These are phyloP conservation scores for Moesziomyces globuligerus DNA, from an alignment of 1,284 basidiomycete species.

Conservation along the genomic window DNA sequence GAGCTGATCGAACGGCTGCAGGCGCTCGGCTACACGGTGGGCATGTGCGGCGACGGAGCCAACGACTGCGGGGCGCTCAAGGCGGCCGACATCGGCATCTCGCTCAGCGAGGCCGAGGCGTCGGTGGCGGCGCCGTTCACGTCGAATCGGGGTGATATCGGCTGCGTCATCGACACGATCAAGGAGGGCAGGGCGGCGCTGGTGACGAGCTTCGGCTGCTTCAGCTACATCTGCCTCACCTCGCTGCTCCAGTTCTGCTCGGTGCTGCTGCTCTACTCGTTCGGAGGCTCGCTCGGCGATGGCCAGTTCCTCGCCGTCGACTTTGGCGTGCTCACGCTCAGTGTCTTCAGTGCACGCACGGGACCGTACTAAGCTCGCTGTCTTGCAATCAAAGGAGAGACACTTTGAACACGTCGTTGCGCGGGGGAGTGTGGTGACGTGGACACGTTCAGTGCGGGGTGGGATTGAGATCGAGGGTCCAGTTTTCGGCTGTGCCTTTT, in stretches of 20 bases:
- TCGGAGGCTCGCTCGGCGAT: conserved; percentile 94
- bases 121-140: conserved; percentile 99
- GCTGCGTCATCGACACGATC: conserved; percentile 95
- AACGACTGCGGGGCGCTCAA: conserved; percentile 99
- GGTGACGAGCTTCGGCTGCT: conserved; percentile 97
- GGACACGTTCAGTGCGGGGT: too few relatives aligned
- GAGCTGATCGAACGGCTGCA: conserved; percentile 96
- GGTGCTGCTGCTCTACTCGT: conserved; percentile 92
- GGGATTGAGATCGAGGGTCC: conserved; percentile 8
- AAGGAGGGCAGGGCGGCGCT: conserved; percentile 87
- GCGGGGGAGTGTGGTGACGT: too few relatives aligned
- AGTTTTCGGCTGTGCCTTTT: conserved; percentile 7
- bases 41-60: conserved; percentile 98
- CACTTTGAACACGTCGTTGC: too few relatives aligned
- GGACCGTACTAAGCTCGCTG: conserved; percentile 16
- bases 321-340: conserved; percentile 20
- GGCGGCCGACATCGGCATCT: conserved; percentile 97
- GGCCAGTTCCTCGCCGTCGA: conserved; percentile 83
- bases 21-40: conserved; percentile 89
- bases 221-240: conserved; percentile 84
- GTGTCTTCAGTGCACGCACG: conserved; percentile 38
- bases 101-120: conserved; percentile 95
- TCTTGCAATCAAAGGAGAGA: too few relatives aligned
- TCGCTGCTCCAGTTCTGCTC: conserved; percentile 72
- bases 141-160: conserved; percentile 90